Evolutionary conservation across 305 asterid genomes (phyloP).

Genomic region (Salvia sclarea): DNA sequence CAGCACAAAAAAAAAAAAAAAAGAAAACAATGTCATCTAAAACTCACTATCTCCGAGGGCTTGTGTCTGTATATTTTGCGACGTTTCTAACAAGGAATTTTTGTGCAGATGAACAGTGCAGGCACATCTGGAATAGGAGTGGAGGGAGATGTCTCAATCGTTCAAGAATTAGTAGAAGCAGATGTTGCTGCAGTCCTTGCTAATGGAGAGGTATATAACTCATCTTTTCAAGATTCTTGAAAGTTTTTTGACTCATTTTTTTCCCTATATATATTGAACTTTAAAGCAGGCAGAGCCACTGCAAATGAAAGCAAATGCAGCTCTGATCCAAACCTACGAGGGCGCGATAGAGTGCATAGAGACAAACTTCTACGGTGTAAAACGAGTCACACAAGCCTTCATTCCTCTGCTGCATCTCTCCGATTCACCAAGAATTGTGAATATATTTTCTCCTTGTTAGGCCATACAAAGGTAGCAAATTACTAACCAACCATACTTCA

Average conservation of each 20-base stretch:
- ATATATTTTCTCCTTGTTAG: too few relatives aligned
- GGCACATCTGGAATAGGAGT: constrained; percentile 42
- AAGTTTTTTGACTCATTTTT: too few relatives aligned
- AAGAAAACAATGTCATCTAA: too few relatives aligned
- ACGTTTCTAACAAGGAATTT: too few relatives aligned
- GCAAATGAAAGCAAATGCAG: constrained; percentile 25
- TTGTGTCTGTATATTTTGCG: too few relatives aligned
- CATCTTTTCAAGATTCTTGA: too few relatives aligned
- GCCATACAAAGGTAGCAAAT: too few relatives aligned
- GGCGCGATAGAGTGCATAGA: constrained; percentile 35
- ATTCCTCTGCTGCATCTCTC: constrained; percentile 43
- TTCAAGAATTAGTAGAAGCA: constrained; percentile 21
- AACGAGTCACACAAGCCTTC: constrained; percentile 40
- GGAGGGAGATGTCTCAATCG: constrained; percentile 31
- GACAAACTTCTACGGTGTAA: constrained; percentile 44
- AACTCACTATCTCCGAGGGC: too few relatives aligned
- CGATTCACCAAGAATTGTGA: constrained; percentile 46
- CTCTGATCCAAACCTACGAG: constrained; percentile 24
- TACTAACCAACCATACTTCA: too few relatives aligned
- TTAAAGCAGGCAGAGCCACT: constrained; percentile 26
- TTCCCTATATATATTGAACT: too few relatives aligned
- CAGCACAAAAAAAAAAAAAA: too few relatives aligned
- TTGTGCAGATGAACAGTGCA: constrained; percentile 63
- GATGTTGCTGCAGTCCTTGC: constrained; percentile 1
- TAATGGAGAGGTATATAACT: constrained; percentile 27